Base-by-base conservation (phyloP, 2,329 filamentous ascomycete genomes). In the Clonostachys byssicola region DNA sequence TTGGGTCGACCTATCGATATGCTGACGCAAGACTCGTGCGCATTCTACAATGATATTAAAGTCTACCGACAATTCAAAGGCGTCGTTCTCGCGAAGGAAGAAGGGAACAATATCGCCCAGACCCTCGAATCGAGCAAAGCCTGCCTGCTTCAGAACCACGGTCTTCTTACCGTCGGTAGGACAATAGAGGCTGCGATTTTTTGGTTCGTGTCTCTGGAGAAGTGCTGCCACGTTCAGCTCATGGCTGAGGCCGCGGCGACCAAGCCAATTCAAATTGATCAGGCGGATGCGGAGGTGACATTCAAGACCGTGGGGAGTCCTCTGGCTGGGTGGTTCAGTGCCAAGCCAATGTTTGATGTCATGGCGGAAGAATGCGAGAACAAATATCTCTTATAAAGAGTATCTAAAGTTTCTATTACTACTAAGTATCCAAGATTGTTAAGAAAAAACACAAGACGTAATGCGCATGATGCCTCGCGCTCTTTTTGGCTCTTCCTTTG, bases 161-260 rank as follows among this genome's bases (percentile, higher is more conserved):
- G 84, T 0, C 59, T 87, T 12, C 58, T 87, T 42, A 86, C 81
- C 0, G 80, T 81, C 0, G 83, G 84, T 1, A 60, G 59, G 1
- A 87, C 83, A 0, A 82, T 87, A 1, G 84, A 87, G 49, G 83
- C 86, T 60, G 83, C 83, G 0, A 80, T 80, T 0, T 86, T 80
- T 55, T 59, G 86, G n/a, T 86, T 85, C 57, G 78, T 75, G 1
- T 40, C 47, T 12, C 40, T 66, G 53, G 63, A 67, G 40, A 52
- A 59, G 47, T 57, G 55, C 2, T 67, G 64, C 40, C 58, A 65
- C 45, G 56, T 64, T 6, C 64, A 67, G 51, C 48, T 67, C 10
- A 46, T 63, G 44, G 63, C 59, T 1, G 64, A 65, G 35, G 58
- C 54, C 9, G 45, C 60, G 1, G 52, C 60, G 0, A 41, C 61